These are phyloP conservation scores for Pseudocercospora musae DNA, from an alignment of 2,329 filamentous ascomycete species.

Conservation along the genomic window DNA sequence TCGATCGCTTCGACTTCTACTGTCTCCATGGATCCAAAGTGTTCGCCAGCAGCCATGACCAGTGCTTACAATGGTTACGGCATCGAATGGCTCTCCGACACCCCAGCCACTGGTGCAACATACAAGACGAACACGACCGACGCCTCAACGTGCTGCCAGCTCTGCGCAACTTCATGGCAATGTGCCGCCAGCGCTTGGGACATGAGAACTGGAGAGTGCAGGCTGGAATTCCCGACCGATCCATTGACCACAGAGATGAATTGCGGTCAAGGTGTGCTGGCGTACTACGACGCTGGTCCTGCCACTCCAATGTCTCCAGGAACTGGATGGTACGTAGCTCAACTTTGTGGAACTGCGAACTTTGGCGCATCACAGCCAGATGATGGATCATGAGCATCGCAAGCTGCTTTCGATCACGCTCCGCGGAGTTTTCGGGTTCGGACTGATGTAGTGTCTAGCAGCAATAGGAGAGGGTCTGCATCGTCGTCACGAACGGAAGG, in stretches of 20 bases:
- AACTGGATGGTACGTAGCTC: slow-evolving; percentile 29
- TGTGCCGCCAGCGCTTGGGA: slow-evolving; percentile 34
- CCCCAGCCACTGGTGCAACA: slow-evolving; percentile 25
- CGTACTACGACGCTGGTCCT: slow-evolving; percentile 31
- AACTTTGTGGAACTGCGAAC: slow-evolving; percentile 29
- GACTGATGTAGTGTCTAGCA: slow-evolving; percentile 5
- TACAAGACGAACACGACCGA: slow-evolving; percentile 30
- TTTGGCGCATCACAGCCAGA: slow-evolving; percentile 30
- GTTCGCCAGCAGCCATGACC: slow-evolving; percentile 31
- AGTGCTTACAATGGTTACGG: slow-evolving; percentile 29
- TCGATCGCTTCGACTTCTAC: slow-evolving; percentile 23
- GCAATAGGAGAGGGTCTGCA: background rate
- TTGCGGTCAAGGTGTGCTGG: slow-evolving; percentile 30
- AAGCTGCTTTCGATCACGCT: background rate
- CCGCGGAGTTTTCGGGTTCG: background rate
- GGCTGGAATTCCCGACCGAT: slow-evolving; percentile 30
- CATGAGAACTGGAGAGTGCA: slow-evolving; percentile 28
- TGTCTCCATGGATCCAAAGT: slow-evolving; percentile 30
- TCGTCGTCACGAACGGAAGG: background rate
- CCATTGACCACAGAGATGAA: slow-evolving; percentile 26
- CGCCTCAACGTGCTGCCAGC: slow-evolving; percentile 33
- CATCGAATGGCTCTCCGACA: slow-evolving; percentile 27
- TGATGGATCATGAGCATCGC: slow-evolving; percentile 29
- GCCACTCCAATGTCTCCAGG: slow-evolving; percentile 33
- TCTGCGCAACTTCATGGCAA: slow-evolving; percentile 29